Evolutionary conservation across 306 rosid species (phyloP).

Genomic region (Leucaena leucocephala): DNA sequence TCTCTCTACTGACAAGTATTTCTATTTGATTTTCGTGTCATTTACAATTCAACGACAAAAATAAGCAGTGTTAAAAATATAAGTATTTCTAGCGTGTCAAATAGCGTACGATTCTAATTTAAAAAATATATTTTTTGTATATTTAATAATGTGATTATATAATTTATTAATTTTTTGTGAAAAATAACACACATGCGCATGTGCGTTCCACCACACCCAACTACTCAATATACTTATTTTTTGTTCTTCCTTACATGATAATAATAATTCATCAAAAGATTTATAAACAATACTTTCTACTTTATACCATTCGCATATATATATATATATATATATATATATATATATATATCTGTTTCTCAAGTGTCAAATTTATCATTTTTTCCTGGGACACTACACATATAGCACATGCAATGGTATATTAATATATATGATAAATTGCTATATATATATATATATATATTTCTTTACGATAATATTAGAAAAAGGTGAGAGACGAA

Average conservation of each 20-base stretch:
- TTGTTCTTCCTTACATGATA: not conserved
- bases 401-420: not conserved
- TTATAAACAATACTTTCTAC: not conserved
- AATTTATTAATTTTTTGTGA: not conserved
- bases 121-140: too few relatives aligned
- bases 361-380: not conserved
- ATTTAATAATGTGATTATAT: not conserved
- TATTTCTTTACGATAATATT: not conserved
- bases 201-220: conserved; percentile 2
- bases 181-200: not conserved
- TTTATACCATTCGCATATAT: not conserved
- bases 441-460: not conserved
- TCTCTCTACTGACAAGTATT: not conserved
- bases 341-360: not conserved
- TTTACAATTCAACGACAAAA: not conserved
- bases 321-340: not conserved
- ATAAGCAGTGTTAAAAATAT: too few relatives aligned
- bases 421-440: not conserved
- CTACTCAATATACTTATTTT: not conserved
- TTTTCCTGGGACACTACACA: too few relatives aligned
- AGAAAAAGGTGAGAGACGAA: not conserved
- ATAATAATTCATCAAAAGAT: not conserved
- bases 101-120: not conserved
- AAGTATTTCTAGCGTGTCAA: not conserved
- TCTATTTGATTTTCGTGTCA: not conserved